These are phyloP conservation scores for Ogataea dorogensis DNA, from an alignment of 805 yeast genomes.

Conservation along the genomic window DNA sequence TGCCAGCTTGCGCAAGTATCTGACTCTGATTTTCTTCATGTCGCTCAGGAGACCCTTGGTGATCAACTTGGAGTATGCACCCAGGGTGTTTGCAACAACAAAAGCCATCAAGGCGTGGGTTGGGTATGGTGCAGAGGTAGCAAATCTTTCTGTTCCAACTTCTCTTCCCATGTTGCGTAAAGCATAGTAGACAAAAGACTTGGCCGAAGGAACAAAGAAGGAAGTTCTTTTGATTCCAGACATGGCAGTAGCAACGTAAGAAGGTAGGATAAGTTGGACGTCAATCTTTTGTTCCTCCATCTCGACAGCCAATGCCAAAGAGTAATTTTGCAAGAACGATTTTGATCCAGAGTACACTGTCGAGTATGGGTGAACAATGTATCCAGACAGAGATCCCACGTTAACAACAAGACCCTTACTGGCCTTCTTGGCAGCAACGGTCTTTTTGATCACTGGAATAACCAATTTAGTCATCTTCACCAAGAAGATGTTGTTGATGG, in stretches of 20 bases:
- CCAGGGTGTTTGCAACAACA: conserved; percentile 72
- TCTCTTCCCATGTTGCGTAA: conserved; percentile 74
- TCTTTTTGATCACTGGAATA: conserved; percentile 62
- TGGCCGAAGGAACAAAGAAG: conserved; percentile 75
- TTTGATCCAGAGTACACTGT: conserved; percentile 97
- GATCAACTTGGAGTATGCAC: conserved; percentile 73
- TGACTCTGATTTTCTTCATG: conserved; percentile 75
- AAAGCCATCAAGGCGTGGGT: conserved; percentile 91
- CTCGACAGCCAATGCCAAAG: conserved; percentile 84
- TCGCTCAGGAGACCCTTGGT: conserved; percentile 65
- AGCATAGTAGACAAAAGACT: conserved; percentile 70
- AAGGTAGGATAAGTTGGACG: conserved; percentile 81
- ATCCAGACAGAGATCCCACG: conserved; percentile 97
- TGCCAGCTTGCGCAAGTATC: conserved; percentile 56
- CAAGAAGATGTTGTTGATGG: conserved; percentile 83
- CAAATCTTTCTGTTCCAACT: conserved; percentile 88
- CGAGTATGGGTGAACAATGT: conserved; percentile 86
- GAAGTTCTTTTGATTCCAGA: conserved; percentile 85
- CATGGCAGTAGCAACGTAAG: conserved; percentile 93
- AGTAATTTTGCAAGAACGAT: conserved; percentile 93
- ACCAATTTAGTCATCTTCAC: conserved; percentile 79
- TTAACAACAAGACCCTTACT: conserved; percentile 78
- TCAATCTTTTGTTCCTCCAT: conserved; percentile 67
- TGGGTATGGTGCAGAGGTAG: conserved; percentile 89
- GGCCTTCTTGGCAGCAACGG: conserved; percentile 43